Evolutionary conservation across 2,329 filamentous ascomycete species (phyloP), one percentile per base, ranked within the genome.

Genomic region (Calonectria pseudoturangicola): DNA sequence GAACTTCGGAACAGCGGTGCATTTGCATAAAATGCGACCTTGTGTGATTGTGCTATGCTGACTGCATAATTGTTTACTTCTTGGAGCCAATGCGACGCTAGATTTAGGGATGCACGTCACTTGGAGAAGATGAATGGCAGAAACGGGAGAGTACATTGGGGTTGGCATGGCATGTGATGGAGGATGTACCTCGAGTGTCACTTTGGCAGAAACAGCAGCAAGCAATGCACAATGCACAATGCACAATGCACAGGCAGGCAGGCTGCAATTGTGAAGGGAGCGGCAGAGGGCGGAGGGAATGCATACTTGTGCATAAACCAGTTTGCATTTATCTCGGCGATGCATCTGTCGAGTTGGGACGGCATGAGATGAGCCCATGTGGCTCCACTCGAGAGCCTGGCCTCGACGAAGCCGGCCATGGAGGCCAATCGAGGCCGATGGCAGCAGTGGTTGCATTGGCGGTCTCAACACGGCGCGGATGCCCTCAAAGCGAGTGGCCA

Each of bases 401-500:
- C 4, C 72, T 43, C 66, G 47, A 51, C 41, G 50, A 56, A 68
- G 66, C 28, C 62, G 71, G 71, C 73, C 73, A 63, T 64, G 12
- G 47, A 64, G 67, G 58, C 68, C 68, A 69, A 56, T 66, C 33
- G 47, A 54, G 64, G 64, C 48, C 15, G 16, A 25, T 13, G 13
- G 63, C 66, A 76, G 73, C 65, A 60, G 78, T 70, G 77, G 77
- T 73, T 77, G 74, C 78, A 75, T 78, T 73, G 76, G 74, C 39
- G 73, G 72, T 72, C 71, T 73, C 63, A 58, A 66, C 15, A 48
- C 62, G 50, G 39, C 56, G 63, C 69, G 77, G 54, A 47, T 74
- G 50, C 71, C 54, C 63, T 45, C 9, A 33, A 39, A 73, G 68
- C 18, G 41, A 74, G 66, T 73, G 74, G 72, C 58, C 66, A 62